Conservation (phyloP, 2,329 filamentous ascomycete genomes). For the Hypomyces rosellus region DNA sequence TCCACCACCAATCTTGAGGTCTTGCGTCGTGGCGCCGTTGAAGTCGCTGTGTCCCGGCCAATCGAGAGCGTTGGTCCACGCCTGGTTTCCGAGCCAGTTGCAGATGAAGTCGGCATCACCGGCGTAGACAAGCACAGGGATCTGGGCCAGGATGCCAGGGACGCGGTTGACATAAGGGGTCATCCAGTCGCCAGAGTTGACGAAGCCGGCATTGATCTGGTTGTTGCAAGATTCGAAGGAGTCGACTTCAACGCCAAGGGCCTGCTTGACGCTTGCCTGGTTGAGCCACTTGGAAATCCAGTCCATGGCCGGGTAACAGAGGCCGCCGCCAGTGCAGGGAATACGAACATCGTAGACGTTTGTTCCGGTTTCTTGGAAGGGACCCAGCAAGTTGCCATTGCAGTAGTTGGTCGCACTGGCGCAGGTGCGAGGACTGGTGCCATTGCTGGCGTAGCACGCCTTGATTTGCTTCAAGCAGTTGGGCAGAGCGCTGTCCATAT, state of each 20-base stretch:
- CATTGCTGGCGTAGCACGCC: slow-evolving; percentile 85
- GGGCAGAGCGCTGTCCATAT: slow-evolving; percentile 86
- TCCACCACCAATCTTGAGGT: slow-evolving; percentile 53
- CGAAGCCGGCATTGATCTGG: slow-evolving; percentile 95
- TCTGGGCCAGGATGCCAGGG: slow-evolving; percentile 76
- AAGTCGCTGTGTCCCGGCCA: slow-evolving; percentile 82
- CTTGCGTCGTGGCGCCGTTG: slow-evolving; percentile 61
- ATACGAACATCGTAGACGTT: slow-evolving; percentile 92
- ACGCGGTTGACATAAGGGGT: slow-evolving; percentile 87
- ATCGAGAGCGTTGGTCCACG: slow-evolving; percentile 87
- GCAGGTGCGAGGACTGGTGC: slow-evolving; percentile 84
- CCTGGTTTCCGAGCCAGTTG: slow-evolving; percentile 98
- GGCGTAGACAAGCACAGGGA: slow-evolving; percentile 90
- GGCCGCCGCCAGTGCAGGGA: slow-evolving; percentile 65
- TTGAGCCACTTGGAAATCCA: slow-evolving; percentile 87
- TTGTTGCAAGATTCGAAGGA: slow-evolving; percentile 94
- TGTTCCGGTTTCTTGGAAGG: slow-evolving; percentile 85
- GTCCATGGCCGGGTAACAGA: slow-evolving; percentile 86
- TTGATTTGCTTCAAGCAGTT: slow-evolving; percentile 83
- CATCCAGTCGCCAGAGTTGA: slow-evolving; percentile 97
- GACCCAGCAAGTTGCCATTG: slow-evolving; percentile 88
- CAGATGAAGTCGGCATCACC: slow-evolving; percentile 83
- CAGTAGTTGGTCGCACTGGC: slow-evolving; percentile 78
- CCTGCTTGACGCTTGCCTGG: slow-evolving; percentile 71
- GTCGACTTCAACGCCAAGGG: slow-evolving; percentile 80